Conservation (phyloP, 768 basidiomycete genomes). For the Termitomyces sp. region DNA sequence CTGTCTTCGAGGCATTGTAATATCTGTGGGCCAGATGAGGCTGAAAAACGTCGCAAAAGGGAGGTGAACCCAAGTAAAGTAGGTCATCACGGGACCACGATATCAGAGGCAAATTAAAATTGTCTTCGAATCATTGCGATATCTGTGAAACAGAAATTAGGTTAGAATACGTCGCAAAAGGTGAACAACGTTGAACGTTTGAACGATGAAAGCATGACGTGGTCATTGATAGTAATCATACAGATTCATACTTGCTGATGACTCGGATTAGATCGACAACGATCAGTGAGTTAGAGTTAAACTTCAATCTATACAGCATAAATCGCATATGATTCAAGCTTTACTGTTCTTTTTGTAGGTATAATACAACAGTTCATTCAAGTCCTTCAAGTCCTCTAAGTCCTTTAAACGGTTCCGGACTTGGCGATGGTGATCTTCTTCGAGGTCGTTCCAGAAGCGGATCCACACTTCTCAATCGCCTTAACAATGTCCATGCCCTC, state of each 20-base stretch:
- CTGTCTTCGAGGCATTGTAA: no score
- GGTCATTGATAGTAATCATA: no score
- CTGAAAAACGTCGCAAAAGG: neutral
- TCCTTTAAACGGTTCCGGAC: slow-evolving; percentile 47
- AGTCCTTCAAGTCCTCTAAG: neutral
- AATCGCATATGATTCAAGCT: neutral
- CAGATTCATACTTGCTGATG: neutral
- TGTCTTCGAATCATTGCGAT: no score
- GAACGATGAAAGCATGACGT: no score
- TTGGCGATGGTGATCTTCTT: slow-evolving; percentile 51
- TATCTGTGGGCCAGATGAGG: no score
- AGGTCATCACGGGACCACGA: no score
- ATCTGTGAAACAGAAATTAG: no score
- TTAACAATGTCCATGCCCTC: slow-evolving; percentile 59
- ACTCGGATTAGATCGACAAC: no score
- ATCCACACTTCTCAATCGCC: slow-evolving; percentile 40
- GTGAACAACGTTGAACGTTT: no score
- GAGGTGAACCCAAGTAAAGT: no score
- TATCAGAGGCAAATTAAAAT: no score
- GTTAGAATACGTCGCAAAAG: neutral
- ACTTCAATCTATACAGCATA: neutral
- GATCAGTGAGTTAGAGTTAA: neutral
- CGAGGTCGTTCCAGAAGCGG: slow-evolving; percentile 37
- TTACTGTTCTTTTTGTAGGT: slow-evolving; percentile 5
- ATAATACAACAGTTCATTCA: slow-evolving; percentile 16